A percentile compares a stretch with the other conserved stretches of the same genome.
These are phyloP conservation scores for Xylaria sp. DNA, from an alignment of 2,329 filamentous ascomycete species.

Conservation along the genomic window DNA sequence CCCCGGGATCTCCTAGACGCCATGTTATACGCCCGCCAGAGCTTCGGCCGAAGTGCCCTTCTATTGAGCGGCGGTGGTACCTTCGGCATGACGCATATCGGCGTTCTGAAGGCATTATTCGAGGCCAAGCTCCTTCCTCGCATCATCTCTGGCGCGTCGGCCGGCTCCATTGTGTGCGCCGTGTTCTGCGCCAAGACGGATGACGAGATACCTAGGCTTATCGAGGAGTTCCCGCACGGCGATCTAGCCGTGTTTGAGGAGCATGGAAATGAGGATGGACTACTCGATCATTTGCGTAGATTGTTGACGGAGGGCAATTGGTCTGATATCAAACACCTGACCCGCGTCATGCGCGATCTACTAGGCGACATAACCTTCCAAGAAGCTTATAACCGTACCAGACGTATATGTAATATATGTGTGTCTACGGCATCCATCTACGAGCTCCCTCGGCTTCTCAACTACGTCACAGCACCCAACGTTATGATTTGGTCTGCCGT, in stretches of 20 bases:
- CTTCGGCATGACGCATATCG: conserved; percentile 92
- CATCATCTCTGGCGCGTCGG: conserved; percentile 88
- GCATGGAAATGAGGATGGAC: conserved; percentile 64
- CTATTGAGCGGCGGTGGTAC: conserved; percentile 87
- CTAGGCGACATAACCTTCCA: conserved; percentile 93
- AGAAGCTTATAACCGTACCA: conserved; percentile 94
- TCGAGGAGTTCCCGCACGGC: conserved; percentile 79
- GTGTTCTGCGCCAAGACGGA: conserved; percentile 82
- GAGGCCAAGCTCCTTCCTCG: conserved; percentile 80
- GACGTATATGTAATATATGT: conserved; percentile 91
- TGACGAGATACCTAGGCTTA: conserved; percentile 76
- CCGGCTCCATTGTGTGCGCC: conserved; percentile 85
- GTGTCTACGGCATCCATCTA: conserved; percentile 90
- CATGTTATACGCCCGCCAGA: conserved; percentile 77
- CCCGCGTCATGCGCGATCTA: conserved; percentile 80
- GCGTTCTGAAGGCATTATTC: conserved; percentile 83
- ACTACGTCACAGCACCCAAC: conserved; percentile 93
- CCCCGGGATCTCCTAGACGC: conserved; percentile 71
- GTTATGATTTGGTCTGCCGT: conserved; percentile 97
- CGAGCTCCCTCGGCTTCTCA: conserved; percentile 85
- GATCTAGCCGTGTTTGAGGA: conserved; percentile 83
- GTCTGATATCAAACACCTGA: conserved; percentile 85
- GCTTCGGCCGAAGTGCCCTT: conserved; percentile 85
- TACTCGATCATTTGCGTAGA: conserved; percentile 75
- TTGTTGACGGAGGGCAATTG: conserved; percentile 84